Evolutionary conservation across 768 basidiomycete species (phyloP).

Genomic region (Tylopilus vinaceipallidus): DNA sequence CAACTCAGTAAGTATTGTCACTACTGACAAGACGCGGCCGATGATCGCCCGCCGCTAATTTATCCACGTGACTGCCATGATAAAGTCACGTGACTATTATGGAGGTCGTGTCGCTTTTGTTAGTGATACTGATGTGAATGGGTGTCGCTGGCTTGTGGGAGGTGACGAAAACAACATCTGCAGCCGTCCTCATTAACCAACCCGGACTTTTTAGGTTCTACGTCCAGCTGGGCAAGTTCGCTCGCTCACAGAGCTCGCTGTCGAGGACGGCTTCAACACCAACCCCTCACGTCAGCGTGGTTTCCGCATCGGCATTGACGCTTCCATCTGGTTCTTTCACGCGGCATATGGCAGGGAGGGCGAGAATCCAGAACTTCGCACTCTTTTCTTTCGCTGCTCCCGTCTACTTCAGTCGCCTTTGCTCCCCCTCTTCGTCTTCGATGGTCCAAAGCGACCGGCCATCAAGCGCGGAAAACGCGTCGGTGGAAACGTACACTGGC

Average conservation of each 20-base stretch:
- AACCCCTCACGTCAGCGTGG: slow-evolving; percentile 67
- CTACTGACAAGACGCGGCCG: too few relatives aligned
- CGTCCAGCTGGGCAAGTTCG: slow-evolving; percentile 68
- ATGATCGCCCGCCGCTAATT: too few relatives aligned
- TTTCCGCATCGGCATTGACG: slow-evolving; percentile 84
- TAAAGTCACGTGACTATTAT: slow-evolving; percentile 2
- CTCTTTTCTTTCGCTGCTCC: slow-evolving; percentile 82
- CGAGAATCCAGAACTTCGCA: slow-evolving; percentile 84
- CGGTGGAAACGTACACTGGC: slow-evolving; percentile 57
- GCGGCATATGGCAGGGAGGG: slow-evolving; percentile 68
- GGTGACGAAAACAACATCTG: slow-evolving; percentile 27
- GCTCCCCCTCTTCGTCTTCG: slow-evolving; percentile 88
- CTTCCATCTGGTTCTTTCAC: slow-evolving; percentile 80
- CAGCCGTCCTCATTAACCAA: slow-evolving; percentile 16
- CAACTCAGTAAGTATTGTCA: too few relatives aligned
- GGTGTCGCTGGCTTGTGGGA: slow-evolving; percentile 53
- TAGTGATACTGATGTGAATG: slow-evolving; percentile 26
- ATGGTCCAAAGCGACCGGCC: slow-evolving; percentile 81
- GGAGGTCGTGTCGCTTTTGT: not conserved
- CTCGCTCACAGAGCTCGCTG: slow-evolving; percentile 74
- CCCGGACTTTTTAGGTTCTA: slow-evolving; percentile 45
- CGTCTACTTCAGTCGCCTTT: slow-evolving; percentile 76
- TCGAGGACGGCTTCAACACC: slow-evolving; percentile 69
- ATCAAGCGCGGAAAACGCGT: slow-evolving; percentile 78
- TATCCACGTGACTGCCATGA: slow-evolving; percentile 3